These are phyloP conservation scores for Phaeomoniella chlamydospora DNA, from an alignment of 2,329 filamentous ascomycete species.

Conservation along the genomic window DNA sequence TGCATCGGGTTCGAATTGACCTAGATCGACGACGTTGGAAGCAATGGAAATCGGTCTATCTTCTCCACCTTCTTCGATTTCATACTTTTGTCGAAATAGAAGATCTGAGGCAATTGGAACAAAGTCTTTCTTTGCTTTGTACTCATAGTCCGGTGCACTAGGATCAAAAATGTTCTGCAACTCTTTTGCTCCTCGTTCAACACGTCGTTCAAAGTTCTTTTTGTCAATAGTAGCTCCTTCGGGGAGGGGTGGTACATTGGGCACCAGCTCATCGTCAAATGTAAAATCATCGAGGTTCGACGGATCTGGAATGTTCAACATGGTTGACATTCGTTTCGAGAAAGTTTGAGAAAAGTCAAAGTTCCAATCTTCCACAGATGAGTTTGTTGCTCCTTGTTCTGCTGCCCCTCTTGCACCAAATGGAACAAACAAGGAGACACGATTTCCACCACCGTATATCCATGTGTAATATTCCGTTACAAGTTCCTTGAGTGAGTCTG, in stretches of 20 bases:
- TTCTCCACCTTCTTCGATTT: conserved; percentile 21
- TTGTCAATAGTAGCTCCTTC: conserved; percentile 11
- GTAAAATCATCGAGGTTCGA: conserved; percentile 26
- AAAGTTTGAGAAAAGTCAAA: conserved; percentile 51
- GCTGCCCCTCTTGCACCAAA: conserved; percentile 43
- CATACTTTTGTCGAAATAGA: conserved; percentile 24
- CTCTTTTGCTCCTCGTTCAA: conserved; percentile 39
- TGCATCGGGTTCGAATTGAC: conserved; percentile 30
- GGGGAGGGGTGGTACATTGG: conserved; percentile 11
- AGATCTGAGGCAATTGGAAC: conserved; percentile 38
- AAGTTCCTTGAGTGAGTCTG: conserved; percentile 26
- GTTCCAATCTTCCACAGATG: conserved; percentile 43
- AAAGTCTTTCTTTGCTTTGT: conserved; percentile 37
- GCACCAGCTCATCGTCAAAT: conserved; percentile 23
- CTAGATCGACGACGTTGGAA: conserved; percentile 37
- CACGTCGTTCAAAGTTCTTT: conserved; percentile 41
- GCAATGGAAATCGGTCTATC: conserved; percentile 27
- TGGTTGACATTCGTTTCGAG: conserved; percentile 34
- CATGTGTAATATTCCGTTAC: conserved; percentile 33
- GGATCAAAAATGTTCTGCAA: conserved; percentile 45
- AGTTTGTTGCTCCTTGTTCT: conserved; percentile 27
- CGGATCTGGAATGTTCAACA: conserved; percentile 15
- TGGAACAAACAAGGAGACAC: conserved; percentile 43
- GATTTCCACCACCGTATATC: conserved; percentile 31
- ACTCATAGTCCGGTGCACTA: conserved; percentile 40